Evolutionary conservation across 306 rosid genomes (phyloP).

Genomic region (Cucumis hystrix): DNA sequence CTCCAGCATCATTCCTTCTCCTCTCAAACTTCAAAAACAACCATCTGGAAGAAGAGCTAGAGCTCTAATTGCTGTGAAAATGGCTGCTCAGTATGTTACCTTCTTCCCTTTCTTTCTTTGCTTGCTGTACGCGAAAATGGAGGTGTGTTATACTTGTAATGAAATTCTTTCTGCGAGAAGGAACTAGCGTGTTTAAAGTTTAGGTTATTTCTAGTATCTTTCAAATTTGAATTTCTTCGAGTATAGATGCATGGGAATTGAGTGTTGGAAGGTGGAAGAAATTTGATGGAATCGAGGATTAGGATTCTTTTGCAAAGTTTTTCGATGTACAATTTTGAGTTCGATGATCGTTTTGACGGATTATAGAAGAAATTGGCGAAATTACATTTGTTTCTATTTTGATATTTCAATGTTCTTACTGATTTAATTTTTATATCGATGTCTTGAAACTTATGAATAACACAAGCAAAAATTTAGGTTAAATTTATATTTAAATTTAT

Average conservation of each 20-base stretch:
- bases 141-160: neutral
- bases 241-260: neutral
- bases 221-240: neutral
- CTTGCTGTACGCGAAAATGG: neutral
- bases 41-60: slow-evolving; percentile 9
- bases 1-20: slow-evolving; percentile 8
- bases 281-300: neutral
- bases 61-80: slow-evolving; percentile 15
- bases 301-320: neutral
- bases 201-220: neutral
- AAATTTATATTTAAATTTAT: too few species aligned
- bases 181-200: neutral
- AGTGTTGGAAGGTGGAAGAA: neutral
- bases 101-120: neutral
- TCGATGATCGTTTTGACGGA: neutral
- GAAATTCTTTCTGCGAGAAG: neutral
- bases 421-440: neutral
- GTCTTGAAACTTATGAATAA: neutral
- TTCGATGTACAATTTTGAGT: neutral
- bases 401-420: neutral
- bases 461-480: neutral
- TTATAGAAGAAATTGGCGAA: neutral
- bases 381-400: neutral
- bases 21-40: slow-evolving; percentile 16
- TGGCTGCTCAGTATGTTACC: slow-evolving; percentile 35